phyloP scores from a whole-genome alignment of 2,329 filamentous ascomycete species.

The Tolypocladium cylindrosporum region DNA sequence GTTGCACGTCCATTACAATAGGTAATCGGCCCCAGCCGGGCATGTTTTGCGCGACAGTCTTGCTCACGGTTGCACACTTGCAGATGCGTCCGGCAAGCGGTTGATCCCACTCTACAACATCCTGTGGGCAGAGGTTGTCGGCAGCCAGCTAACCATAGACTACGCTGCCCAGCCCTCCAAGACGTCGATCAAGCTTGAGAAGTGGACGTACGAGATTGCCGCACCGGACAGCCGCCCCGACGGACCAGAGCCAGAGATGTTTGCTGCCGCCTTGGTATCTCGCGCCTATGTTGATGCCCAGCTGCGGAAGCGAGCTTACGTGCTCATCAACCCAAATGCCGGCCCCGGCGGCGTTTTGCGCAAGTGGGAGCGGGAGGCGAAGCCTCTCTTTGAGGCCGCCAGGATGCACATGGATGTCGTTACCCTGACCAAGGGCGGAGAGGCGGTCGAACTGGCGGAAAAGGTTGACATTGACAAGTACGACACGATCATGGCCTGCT shows the following conservation, averaged over 20 bases:
- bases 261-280: conserved; percentile 55
- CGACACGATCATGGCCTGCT: conserved; percentile 82
- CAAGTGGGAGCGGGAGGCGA: conserved; percentile 64
- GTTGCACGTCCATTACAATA: background rate
- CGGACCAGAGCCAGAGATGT: conserved; percentile 39
- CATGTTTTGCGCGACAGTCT: background rate
- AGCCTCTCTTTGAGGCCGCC: conserved; percentile 75
- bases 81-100: conserved; percentile 15
- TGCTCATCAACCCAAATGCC: conserved; percentile 84
- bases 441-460: conserved; percentile 69
- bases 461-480: conserved; percentile 68
- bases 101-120: conserved; percentile 71
- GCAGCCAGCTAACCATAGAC: conserved; percentile 55
- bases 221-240: conserved; percentile 9
- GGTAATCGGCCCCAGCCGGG: background rate
- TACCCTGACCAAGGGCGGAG: conserved; percentile 59
- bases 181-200: conserved; percentile 47
- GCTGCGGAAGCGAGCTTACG: conserved; percentile 67
- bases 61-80: background rate
- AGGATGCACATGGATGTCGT: conserved; percentile 66
- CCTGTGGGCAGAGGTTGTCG: conserved; percentile 64
- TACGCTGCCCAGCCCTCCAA: conserved; percentile 57
- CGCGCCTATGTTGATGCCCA: conserved; percentile 62
- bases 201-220: conserved; percentile 42
- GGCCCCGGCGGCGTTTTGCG: conserved; percentile 69